phyloP scores from a whole-genome alignment of 345 rosid genomes.

The Cardamine occulta region DNA sequence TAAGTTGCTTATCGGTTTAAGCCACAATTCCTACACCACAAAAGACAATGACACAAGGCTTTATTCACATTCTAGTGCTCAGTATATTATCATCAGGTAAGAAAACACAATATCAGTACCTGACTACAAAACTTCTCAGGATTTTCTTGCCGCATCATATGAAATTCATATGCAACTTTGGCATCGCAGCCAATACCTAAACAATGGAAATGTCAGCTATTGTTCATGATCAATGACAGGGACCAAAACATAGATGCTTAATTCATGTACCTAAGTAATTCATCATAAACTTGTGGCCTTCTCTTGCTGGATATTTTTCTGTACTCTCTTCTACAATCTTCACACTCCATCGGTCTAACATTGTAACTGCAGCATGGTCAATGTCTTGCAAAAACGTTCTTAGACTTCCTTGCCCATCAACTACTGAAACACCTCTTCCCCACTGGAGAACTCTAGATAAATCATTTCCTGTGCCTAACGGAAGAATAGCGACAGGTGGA shows the following conservation, averaged over 20 bases:
- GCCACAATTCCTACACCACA: slow-evolving; percentile 2
- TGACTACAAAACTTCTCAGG: slow-evolving; percentile 82
- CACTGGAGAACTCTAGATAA: slow-evolving; percentile 79
- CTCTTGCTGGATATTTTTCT: slow-evolving; percentile 43
- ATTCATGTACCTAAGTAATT: slow-evolving; percentile 69
- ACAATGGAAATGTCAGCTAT: slow-evolving; percentile 35
- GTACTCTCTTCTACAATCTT: slow-evolving; percentile 55
- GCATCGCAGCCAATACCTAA: slow-evolving; percentile 91
- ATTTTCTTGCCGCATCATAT: slow-evolving; percentile 74
- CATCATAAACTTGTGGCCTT: slow-evolving; percentile 72
- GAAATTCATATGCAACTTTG: slow-evolving; percentile 86
- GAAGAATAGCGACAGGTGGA: slow-evolving; percentile 85
- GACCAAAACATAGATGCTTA: slow-evolving; percentile 2
- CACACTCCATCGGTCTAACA: slow-evolving; percentile 87
- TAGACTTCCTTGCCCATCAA: slow-evolving; percentile 71
- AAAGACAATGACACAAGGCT: background rate
- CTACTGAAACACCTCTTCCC: slow-evolving; percentile 76
- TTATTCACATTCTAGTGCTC: slow-evolving; percentile 9
- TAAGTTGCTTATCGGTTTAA: background rate
- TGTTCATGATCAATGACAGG: slow-evolving; percentile 26
- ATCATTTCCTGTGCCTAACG: slow-evolving; percentile 91
- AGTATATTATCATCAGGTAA: background rate
- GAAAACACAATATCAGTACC: slow-evolving; percentile 47
- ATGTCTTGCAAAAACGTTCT: slow-evolving; percentile 68
- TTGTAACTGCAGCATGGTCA: slow-evolving; percentile 79